Evolutionary conservation across 768 basidiomycete genomes (phyloP), one percentile per base, ranked within the genome.

Genomic region (Peribolospora kevripleyi): DNA sequence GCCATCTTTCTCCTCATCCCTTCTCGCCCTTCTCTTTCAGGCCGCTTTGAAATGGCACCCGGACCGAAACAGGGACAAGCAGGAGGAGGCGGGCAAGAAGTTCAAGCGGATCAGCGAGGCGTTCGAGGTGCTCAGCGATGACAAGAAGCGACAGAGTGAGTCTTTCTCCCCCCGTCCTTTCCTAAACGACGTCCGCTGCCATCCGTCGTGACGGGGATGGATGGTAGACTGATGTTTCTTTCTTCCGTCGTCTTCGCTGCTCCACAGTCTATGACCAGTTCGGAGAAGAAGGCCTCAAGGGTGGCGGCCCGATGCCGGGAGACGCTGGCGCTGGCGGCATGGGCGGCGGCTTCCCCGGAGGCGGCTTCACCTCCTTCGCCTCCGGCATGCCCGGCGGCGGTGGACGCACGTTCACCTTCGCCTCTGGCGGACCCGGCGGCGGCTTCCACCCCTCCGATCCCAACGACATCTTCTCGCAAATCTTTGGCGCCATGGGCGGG

Each of bases 71-170:
- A 70, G 70, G 6, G 66, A 68, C 54, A 83, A 84, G 39, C 80
- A 82, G 51, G 88, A 88, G 61, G 81, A 80, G 60, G 82, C 91
- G 0, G 80, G 76, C 3, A 74, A 76, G 66, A 91, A 83, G 68
- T 97, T 98, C 69, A 90, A 98, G 13, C 51, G 91, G 82, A 76
- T 95, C 49, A 84, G 84, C 41, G 91, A 95, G 71, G 90, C 87
- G 0, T 97, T 91, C 62, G 91, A 97, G 65, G 88, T 91, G 39
- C 77, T 97, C 55, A 83, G 75, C 52, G 87, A 93, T 68, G 77
- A 77, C 66, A 73, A 85, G 65, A 87, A 86, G 63, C 80, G 84
- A 41, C 25, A 25, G 25, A 25, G 25, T 25, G 25, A 25, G 25
- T 25, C 38, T 56, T 46, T 9, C 40, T 38, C 55, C 43, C 38